Conservation (phyloP, 208 protist genomes). For the Leptomonas seymouri region DNA sequence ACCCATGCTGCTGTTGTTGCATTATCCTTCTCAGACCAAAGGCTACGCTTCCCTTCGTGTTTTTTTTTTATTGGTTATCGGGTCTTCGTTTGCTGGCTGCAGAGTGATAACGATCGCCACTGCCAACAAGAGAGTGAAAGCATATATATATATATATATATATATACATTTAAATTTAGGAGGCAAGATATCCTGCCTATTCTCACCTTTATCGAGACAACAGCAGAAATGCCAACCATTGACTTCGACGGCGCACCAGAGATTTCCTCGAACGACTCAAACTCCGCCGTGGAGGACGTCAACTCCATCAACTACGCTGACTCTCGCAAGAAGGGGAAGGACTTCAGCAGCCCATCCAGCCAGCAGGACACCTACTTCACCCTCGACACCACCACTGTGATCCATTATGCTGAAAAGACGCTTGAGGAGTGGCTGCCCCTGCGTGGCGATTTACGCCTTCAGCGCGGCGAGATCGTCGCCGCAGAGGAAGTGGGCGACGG, state of each 20-base stretch:
- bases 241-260: background rate
- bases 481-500: slow-evolving; percentile 40
- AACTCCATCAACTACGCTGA: slow-evolving; percentile 18
- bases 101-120: too few species aligned
- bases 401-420: slow-evolving; percentile 33
- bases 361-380: slow-evolving; percentile 21
- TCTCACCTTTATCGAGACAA: too few species aligned
- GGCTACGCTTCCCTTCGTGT: too few species aligned
- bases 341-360: slow-evolving; percentile 1
- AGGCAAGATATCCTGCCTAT: too few species aligned
- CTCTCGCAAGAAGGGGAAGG: background rate
- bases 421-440: slow-evolving; percentile 16
- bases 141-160: too few species aligned
- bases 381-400: slow-evolving; percentile 23
- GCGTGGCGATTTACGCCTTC: slow-evolving; percentile 14
- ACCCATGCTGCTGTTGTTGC: too few species aligned
- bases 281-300: background rate
- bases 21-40: too few species aligned
- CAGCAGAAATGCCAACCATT: background rate
- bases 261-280: background rate
- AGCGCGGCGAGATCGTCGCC: slow-evolving; percentile 17
- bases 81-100: background rate
- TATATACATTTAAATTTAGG: too few species aligned
- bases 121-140: too few species aligned
- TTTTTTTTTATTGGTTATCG: slow-evolving; percentile 2